Percentiles rank a stretch among this genome's conserved stretches.
These are phyloP conservation scores for Rhodosporidiobolus odoratus DNA, from an alignment of 768 basidiomycete genomes.

Conservation along the genomic window DNA sequence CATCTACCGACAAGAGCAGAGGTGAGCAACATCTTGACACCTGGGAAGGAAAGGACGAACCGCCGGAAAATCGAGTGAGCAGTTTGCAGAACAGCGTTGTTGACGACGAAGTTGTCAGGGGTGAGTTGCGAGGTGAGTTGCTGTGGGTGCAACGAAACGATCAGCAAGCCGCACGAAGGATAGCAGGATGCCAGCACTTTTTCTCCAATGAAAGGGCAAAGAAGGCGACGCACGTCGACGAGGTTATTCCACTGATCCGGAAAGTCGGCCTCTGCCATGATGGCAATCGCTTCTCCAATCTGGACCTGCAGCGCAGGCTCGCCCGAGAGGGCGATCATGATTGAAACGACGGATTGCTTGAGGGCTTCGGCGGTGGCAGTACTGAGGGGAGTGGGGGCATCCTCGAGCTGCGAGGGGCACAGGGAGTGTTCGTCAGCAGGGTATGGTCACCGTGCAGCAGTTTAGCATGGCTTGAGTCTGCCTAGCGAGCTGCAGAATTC, in stretches of 20 bases:
- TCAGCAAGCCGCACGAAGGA: neutral
- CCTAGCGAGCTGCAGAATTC: neutral
- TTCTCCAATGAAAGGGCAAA: neutral
- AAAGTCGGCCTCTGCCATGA: constrained; percentile 88
- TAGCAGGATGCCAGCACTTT: neutral
- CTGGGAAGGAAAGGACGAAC: constrained; percentile 40
- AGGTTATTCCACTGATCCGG: constrained; percentile 80
- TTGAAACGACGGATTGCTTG: constrained; percentile 72
- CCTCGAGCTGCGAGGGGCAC: constrained; percentile 30
- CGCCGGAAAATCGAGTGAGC: constrained; percentile 86
- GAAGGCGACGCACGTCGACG: constrained; percentile 65
- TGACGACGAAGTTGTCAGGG: constrained; percentile 70
- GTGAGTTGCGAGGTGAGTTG: constrained; percentile 84
- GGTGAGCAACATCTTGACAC: too few species aligned
- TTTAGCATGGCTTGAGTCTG: too few species aligned
- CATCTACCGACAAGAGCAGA: constrained; percentile 53
- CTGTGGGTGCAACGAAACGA: constrained; percentile 54
- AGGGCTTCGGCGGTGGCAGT: constrained; percentile 51
- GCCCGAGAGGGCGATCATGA: constrained; percentile 79
- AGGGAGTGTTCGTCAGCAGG: too few species aligned
- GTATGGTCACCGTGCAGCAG: neutral
- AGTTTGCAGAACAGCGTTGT: constrained; percentile 83
- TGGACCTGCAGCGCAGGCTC: constrained; percentile 57
- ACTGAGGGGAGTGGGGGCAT: constrained; percentile 27
- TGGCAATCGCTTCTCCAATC: constrained; percentile 84